Conservation (phyloP, 768 basidiomycete genomes). For the Pulveroboletus sp. region DNA sequence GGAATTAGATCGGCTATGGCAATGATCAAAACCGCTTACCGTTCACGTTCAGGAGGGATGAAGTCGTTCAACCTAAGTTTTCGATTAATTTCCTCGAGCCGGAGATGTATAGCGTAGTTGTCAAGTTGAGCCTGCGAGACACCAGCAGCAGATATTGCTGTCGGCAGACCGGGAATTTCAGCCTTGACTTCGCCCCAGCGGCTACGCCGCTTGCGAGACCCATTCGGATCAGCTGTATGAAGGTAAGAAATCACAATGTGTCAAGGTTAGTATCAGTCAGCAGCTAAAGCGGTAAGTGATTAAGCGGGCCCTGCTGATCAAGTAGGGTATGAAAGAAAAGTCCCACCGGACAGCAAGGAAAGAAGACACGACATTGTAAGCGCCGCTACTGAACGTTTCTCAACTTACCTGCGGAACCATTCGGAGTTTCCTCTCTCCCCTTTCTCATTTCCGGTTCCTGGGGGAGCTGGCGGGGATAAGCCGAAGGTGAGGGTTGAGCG, state of each 20-base stretch:
- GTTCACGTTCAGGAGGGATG: slow-evolving; percentile 91
- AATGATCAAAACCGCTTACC: slow-evolving; percentile 41
- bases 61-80: slow-evolving; percentile 93
- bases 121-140: slow-evolving; percentile 96
- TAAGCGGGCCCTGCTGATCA: slow-evolving; percentile 29
- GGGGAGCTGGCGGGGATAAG: slow-evolving; percentile 65
- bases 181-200: slow-evolving; percentile 96
- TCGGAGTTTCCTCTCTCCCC: slow-evolving; percentile 66
- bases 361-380: slow-evolving; percentile 37
- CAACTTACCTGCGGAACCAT: slow-evolving; percentile 74
- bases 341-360: slow-evolving; percentile 35
- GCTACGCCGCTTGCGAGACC: slow-evolving; percentile 90
- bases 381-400: slow-evolving; percentile 32
- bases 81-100: slow-evolving; percentile 96
- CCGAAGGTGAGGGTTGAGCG: slow-evolving; percentile 83
- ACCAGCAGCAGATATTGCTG: slow-evolving; percentile 88
- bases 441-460: slow-evolving; percentile 58
- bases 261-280: slow-evolving; percentile 57
- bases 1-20: slow-evolving; percentile 12
- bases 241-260: slow-evolving; percentile 39
- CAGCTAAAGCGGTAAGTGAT: slow-evolving; percentile 33
- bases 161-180: slow-evolving; percentile 89
- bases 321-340: slow-evolving; percentile 25
- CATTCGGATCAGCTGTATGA: slow-evolving; percentile 71
- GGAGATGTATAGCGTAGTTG: slow-evolving; percentile 93